Evolutionary conservation across 78 protist species (phyloP).

Genomic region (Speleostelium caveatum): DNA sequence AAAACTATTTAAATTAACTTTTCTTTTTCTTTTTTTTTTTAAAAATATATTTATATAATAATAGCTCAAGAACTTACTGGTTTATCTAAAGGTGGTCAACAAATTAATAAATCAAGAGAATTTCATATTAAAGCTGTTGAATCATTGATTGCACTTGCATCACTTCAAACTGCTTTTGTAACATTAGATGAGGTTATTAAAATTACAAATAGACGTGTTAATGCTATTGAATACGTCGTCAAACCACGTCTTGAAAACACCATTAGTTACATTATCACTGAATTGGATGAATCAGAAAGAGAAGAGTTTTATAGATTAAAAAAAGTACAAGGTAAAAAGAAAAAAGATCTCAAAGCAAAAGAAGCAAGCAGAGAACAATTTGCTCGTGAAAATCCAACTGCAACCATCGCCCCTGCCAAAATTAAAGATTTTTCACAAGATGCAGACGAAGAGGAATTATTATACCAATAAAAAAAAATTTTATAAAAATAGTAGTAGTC

Average conservation of each 20-base stretch:
- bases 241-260: conserved; percentile 94
- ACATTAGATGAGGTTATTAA: conserved; percentile 98
- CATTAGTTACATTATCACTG: conserved; percentile 92
- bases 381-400: background rate
- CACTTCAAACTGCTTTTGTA: conserved; percentile 96
- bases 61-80: conserved; percentile 89
- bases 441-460: conserved; percentile 14
- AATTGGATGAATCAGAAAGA: conserved; percentile 97
- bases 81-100: conserved; percentile 97
- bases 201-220: conserved; percentile 99
- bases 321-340: conserved; percentile 81
- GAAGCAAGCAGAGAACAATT: conserved; percentile 39
- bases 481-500: too few relatives aligned
- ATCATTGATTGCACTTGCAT: conserved; percentile 92
- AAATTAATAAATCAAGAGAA: conserved; percentile 82
- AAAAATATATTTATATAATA: too few relatives aligned
- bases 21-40: conserved; percentile 1
- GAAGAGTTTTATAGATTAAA: conserved; percentile 84
- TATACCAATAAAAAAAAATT: conserved; percentile 5
- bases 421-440: conserved; percentile 15
- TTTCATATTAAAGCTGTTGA: conserved; percentile 84
- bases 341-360: conserved; percentile 74
- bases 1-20: too few relatives aligned
- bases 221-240: conserved; percentile 99
- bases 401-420: conserved; percentile 2